phyloP scores from a whole-genome alignment of 2,329 filamentous ascomycete genomes.

The Penicillium sumatraense region DNA sequence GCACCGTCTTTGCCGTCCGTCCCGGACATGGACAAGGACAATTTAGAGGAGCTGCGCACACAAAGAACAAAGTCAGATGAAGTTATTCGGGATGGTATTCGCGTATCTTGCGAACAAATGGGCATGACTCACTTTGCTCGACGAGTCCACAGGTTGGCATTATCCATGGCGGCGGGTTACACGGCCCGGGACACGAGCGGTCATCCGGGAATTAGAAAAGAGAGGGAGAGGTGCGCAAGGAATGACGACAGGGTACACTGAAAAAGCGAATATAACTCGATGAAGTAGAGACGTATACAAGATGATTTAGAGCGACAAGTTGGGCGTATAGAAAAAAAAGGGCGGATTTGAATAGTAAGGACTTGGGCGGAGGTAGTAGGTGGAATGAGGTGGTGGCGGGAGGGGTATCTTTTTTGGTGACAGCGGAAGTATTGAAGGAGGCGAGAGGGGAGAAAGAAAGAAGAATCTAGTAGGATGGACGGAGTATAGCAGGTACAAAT shows the following conservation, averaged over 20 bases:
- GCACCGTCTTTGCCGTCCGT: conserved; percentile 56
- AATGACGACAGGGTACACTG: conserved; percentile 16
- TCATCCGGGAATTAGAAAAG: conserved; percentile 37
- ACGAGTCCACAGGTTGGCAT: conserved; percentile 56
- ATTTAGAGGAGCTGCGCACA: conserved; percentile 76
- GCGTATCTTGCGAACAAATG: neutral
- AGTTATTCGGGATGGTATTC: neutral
- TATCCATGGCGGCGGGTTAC: conserved; percentile 50
- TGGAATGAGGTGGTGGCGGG: conserved; percentile 19
- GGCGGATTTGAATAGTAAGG: conserved; percentile 10
- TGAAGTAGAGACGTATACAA: conserved; percentile 11
- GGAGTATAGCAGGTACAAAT: neutral
- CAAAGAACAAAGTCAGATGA: conserved; percentile 1
- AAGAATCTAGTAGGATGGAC: neutral
- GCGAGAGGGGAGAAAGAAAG: neutral
- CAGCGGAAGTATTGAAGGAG: conserved; percentile 3
- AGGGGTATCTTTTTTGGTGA: conserved; percentile 7
- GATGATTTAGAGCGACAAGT: neutral
- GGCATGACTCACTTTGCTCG: conserved; percentile 50
- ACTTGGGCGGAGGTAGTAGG: conserved; percentile 29
- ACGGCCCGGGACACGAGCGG: conserved; percentile 42
- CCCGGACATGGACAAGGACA: conserved; percentile 80
- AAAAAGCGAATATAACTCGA: conserved; percentile 4
- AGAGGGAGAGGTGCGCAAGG: conserved; percentile 8
- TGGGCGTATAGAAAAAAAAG: conserved; percentile 6